Conservation (phyloP, 306 rosid species). For the Dalbergia cultrata region DNA sequence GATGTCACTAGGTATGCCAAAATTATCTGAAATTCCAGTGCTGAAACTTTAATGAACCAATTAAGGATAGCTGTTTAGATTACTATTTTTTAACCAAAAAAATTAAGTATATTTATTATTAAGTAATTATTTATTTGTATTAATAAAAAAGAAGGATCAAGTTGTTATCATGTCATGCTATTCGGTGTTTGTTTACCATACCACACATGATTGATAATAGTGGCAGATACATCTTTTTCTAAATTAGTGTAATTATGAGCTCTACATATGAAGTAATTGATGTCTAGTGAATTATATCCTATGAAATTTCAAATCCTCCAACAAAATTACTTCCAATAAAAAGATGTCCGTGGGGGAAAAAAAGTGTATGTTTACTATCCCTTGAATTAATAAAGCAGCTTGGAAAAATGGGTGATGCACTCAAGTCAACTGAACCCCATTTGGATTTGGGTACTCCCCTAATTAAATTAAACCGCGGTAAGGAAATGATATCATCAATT, state of each 20-base stretch:
- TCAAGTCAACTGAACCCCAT: no score
- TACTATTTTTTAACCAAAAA: neutral
- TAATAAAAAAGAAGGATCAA: neutral
- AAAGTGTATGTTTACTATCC: no score
- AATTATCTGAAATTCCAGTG: neutral
- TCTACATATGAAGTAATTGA: no score
- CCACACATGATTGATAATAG: no score
- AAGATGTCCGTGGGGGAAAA: no score
- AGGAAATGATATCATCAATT: conserved; percentile 9
- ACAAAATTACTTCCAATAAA: no score
- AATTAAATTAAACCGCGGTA: neutral
- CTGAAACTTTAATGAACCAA: conserved; percentile 26
- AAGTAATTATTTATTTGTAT: no score
- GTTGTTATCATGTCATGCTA: neutral
- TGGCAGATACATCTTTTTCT: no score
- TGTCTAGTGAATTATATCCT: no score
- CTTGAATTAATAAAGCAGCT: neutral
- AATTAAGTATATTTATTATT: no score
- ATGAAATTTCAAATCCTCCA: no score
- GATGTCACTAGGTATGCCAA: neutral
- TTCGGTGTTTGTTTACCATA: neutral
- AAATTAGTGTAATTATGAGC: no score
- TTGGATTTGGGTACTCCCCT: neutral
- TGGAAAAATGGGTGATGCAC: neutral
- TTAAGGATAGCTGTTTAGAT: neutral